These are phyloP conservation scores for Lactarius evosmus DNA, from an alignment of 768 basidiomycete species.

Conservation along the genomic window DNA sequence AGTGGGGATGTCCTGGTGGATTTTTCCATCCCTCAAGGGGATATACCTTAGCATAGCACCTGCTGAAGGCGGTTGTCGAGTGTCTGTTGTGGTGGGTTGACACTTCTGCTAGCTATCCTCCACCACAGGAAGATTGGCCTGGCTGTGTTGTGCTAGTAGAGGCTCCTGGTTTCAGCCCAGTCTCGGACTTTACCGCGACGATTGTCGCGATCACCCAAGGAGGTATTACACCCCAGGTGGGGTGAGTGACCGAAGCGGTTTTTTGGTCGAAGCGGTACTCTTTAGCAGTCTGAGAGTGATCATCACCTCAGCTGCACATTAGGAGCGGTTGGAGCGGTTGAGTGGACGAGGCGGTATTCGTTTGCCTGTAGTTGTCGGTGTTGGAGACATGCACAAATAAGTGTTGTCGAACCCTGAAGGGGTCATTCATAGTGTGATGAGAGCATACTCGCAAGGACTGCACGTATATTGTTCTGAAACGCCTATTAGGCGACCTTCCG, in stretches of 20 bases:
- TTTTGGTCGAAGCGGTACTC: neutral
- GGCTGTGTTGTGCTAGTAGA: neutral
- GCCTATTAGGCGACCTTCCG: neutral
- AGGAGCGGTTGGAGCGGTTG: neutral
- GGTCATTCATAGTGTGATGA: conserved; percentile 23
- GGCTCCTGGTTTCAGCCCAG: neutral
- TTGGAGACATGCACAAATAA: neutral
- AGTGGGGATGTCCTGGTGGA: neutral
- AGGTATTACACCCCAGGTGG: neutral
- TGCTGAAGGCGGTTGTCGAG: neutral
- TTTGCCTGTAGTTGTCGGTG: neutral
- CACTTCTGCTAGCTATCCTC: neutral
- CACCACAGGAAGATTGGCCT: neutral
- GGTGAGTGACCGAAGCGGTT: conserved; percentile 7
- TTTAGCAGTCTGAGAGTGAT: neutral
- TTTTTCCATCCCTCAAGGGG: conserved; percentile 16
- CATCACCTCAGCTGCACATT: neutral
- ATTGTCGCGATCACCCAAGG: neutral
- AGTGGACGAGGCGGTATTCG: neutral
- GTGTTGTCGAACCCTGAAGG: conserved; percentile 23
- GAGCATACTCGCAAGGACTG: neutral
- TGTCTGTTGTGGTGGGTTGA: neutral
- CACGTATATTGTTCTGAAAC: neutral
- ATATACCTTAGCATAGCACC: neutral
- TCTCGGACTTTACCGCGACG: neutral